phyloP scores from a whole-genome alignment of 2,329 filamentous ascomycete species.

The Fusarium sp. region DNA sequence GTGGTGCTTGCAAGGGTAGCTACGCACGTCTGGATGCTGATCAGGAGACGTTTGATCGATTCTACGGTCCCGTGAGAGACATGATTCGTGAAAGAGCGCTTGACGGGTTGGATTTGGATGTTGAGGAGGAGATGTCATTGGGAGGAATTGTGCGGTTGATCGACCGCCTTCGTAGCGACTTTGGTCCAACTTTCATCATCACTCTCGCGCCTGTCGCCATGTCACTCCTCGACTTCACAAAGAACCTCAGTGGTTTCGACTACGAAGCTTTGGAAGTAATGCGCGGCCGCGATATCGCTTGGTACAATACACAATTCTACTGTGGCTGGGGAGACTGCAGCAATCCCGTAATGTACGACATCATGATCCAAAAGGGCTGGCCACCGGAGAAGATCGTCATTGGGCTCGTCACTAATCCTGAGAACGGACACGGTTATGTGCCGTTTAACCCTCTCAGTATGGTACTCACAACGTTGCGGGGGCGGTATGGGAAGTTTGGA shows the following conservation, averaged over 20 bases:
- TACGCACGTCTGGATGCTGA: conserved; percentile 70
- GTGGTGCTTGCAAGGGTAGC: conserved; percentile 83
- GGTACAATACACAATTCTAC: conserved; percentile 96
- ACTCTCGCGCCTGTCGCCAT: conserved; percentile 86
- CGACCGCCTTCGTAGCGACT: conserved; percentile 75
- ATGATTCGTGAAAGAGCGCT: conserved; percentile 71
- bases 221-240: conserved; percentile 67
- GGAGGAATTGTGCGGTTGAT: conserved; percentile 74
- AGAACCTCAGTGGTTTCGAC: conserved; percentile 83
- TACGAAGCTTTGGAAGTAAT: conserved; percentile 80
- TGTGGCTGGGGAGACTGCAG: conserved; percentile 80
- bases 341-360: conserved; percentile 62
- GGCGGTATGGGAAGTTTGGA: conserved; percentile 75
- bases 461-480: conserved; percentile 58
- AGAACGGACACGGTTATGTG: conserved; percentile 73
- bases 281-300: conserved; percentile 75
- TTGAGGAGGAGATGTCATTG: conserved; percentile 81
- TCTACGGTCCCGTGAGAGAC: conserved; percentile 76
- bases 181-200: conserved; percentile 78
- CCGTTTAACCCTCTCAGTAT: conserved; percentile 60
- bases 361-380: conserved; percentile 74
- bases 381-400: conserved; percentile 78
- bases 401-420: conserved; percentile 82
- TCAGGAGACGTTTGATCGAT: conserved; percentile 74
- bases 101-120: conserved; percentile 81